Evolutionary conservation across 306 rosid species (phyloP).

Genomic region (Comarum palustre): DNA sequence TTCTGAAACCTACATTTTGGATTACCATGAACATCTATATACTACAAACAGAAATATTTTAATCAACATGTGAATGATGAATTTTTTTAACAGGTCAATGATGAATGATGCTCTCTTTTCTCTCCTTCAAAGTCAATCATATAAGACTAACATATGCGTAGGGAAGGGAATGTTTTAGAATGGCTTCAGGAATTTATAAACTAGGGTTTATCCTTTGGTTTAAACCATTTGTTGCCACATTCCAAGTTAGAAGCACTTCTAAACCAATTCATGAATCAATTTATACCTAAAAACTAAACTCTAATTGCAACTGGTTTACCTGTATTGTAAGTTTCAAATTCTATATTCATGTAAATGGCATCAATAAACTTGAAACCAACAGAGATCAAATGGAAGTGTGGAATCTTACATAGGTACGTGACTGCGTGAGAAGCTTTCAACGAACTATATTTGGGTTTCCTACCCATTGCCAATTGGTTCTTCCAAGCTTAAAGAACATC

Average conservation of each 20-base stretch:
- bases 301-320: not conserved
- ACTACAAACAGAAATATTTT: not conserved
- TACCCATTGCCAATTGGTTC: not conserved
- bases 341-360: not conserved
- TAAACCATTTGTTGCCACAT: not conserved
- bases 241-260: not conserved
- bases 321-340: too few relatives aligned
- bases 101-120: not conserved
- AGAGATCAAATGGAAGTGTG: not conserved
- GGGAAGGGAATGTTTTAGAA: not conserved
- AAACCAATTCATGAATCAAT: not conserved
- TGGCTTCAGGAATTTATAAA: not conserved
- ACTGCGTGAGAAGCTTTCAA: not conserved
- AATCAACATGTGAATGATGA: not conserved
- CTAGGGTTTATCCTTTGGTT: not conserved
- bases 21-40: not conserved
- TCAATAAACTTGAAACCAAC: not conserved
- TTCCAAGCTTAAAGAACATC: not conserved
- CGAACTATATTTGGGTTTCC: not conserved
- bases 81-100: not conserved
- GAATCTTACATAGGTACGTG: not conserved
- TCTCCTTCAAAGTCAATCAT: not conserved
- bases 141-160: not conserved
- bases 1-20: slow-evolving; percentile 5
- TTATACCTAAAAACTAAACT: not conserved